Evolutionary conservation across 352 stramenopile species (phyloP), one percentile per base, ranked within the genome.

Genomic region (Saprolegnia parasitica): DNA sequence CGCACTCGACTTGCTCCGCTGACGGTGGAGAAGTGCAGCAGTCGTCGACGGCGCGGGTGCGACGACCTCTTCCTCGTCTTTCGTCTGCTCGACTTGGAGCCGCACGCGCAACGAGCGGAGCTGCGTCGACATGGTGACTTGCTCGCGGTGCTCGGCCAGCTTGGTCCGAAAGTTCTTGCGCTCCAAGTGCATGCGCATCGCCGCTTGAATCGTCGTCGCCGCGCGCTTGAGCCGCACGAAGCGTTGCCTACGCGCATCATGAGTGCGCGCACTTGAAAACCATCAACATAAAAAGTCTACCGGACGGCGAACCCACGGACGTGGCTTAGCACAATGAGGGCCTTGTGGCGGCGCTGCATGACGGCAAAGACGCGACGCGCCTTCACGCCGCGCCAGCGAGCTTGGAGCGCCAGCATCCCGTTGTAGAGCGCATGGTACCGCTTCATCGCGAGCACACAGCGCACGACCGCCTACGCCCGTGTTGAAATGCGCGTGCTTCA

Each of bases 271-370:
- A 85, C 73, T 10, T 78, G 81, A 21, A 84, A 83, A 9, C 78
- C n/a, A 86, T 83, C n/a, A n/a, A n/a, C n/a, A n/a, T n/a, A n/a
- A n/a, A n/a, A 73, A 75, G 92, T 81, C 40, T 81, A 81, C 76
- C 93, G 86, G 45, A 95, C 92, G 66, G 91, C 88, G 63, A 95
- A 75, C 61, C 84, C 86, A 49, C 87, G 72, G 75, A 91, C 79
- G 77, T 94, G 87, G 68, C 83, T 82, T 75, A 89, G 90, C 57
- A 93, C 84, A 52, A 87, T 78, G 10, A 76, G 70, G n/a, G 83
- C 84, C 54, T 86, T 29, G 58, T 81, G 82, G 55, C 86, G 86
- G 16, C 80, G 84, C 56, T 84, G 71, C 68, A 89, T 81, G 47
- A 84, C 86, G 72, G 84, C 76, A 78, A 85, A 90, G 23, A 71